Evolutionary conservation across 345 rosid genomes (phyloP), one percentile per base, ranked within the genome.

Genomic region (Populus nigra): DNA sequence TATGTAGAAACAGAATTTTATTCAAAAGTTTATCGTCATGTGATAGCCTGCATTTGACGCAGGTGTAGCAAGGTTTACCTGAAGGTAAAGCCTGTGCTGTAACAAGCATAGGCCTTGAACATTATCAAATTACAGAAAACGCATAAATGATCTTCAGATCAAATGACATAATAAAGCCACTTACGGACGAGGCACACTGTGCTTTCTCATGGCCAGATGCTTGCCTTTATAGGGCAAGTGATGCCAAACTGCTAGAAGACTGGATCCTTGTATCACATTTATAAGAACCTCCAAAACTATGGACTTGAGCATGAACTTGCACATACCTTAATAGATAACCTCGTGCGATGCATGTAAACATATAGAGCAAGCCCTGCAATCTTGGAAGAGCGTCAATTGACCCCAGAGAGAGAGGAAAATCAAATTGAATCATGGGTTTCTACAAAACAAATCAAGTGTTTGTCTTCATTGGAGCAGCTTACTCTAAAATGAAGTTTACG

Each of bases 401-500:
- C 65, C 65, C 23, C 15, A 9, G 63, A 22, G 29, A 22, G 29
- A 9, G 63, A 59, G 8, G 65, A n/a, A 23, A 4, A 10, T n/a
- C 63, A 57, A 59, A 59, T 59, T 59, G 78, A 79, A 74, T 41
- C 72, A 36, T 23, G 55, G 65, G 43, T 35, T 53, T 35, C 69
- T 69, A 50, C 7, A 71, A 65, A 31, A 73, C 69, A 72, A 11
- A 23, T 33, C 72, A 33, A 33, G 27, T n/a, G 38, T 10, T 66
- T 33, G 29, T 47, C 67, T 45, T 67, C 15, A 53, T 62, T 57
- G 45, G 63, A 71, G 72, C 69, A 74, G 22, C 41, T 71, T 29
- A 8, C 38, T 73, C 9, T 18, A 31, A n/a, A 74, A 10, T 18
- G 20, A 36, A 74, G 16, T 69, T 81, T 87, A 93, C 81, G 88